phyloP scores from a whole-genome alignment of 345 rosid genomes.

The Salix exigua region DNA sequence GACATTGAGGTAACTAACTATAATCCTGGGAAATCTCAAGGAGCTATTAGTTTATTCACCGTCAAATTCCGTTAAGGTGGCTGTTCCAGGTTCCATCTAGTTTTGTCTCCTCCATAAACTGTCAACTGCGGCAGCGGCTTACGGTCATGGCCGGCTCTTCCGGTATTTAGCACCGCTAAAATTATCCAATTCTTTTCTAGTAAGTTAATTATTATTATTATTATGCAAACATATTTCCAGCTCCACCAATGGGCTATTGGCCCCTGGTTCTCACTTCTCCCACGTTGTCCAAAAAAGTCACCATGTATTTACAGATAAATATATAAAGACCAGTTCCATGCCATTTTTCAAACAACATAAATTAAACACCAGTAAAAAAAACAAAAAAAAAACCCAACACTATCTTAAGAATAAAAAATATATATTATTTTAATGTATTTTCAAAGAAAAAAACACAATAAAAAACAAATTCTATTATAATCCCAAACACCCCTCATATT shows the following conservation, averaged over 20 bases:
- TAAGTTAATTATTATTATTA: too few relatives aligned
- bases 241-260: slow-evolving; percentile 21
- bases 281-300: too few relatives aligned
- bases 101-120: not conserved
- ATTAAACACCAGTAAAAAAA: too few relatives aligned
- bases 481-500: too few relatives aligned
- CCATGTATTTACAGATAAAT: too few relatives aligned
- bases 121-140: not conserved
- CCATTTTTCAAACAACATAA: not conserved
- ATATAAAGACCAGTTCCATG: not conserved
- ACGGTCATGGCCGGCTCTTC: slow-evolving; percentile 21
- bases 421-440: too few relatives aligned
- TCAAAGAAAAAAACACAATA: too few relatives aligned
- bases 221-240: slow-evolving; percentile 7
- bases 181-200: too few relatives aligned
- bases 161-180: slow-evolving; percentile 14
- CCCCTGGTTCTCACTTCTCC: slow-evolving; percentile 20
- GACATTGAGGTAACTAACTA: not conserved
- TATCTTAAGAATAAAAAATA: too few relatives aligned
- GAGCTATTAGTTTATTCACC: not conserved
- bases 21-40: not conserved
- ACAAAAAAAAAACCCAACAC: too few relatives aligned
- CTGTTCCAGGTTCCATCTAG: not conserved
- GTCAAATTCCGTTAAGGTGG: not conserved
- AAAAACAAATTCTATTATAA: too few relatives aligned